These are phyloP conservation scores for Phialophora tarda DNA, from an alignment of 2,329 filamentous ascomycete species.

Conservation along the genomic window DNA sequence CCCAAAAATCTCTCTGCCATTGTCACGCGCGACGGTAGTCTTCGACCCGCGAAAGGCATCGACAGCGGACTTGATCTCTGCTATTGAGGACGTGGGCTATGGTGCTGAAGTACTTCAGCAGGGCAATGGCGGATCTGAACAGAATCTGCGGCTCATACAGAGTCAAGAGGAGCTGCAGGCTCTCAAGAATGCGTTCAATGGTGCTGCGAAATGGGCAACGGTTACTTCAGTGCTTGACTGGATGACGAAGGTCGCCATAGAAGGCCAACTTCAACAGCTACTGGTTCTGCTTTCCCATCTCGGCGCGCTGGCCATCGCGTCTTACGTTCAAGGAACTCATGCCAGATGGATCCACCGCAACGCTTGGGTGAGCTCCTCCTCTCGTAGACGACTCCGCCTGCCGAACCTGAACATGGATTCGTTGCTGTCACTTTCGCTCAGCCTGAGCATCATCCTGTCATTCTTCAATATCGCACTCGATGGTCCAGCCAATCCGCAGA, in stretches of 20 bases:
- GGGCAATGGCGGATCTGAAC: slow-evolving; percentile 9
- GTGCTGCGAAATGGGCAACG: slow-evolving; percentile 23
- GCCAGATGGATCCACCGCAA: slow-evolving; percentile 28
- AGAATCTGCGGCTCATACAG: slow-evolving; percentile 23
- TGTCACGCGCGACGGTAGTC: slow-evolving; percentile 28
- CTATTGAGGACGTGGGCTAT: slow-evolving; percentile 28
- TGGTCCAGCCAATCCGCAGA: slow-evolving; percentile 3
- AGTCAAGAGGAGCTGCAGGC: slow-evolving; percentile 23
- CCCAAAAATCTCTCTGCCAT: slow-evolving; percentile 21
- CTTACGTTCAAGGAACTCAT: slow-evolving; percentile 18
- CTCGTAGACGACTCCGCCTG: background rate
- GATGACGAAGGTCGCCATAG: background rate
- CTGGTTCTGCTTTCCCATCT: slow-evolving; percentile 3
- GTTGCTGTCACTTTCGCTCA: slow-evolving; percentile 25
- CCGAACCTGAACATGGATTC: slow-evolving; percentile 29
- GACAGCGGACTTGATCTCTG: slow-evolving; percentile 17
- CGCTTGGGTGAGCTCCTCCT: slow-evolving; percentile 23
- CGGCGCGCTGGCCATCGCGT: slow-evolving; percentile 15
- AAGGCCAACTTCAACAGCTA: background rate
- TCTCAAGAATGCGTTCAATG: slow-evolving; percentile 27
- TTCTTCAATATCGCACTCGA: slow-evolving; percentile 28
- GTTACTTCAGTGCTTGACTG: slow-evolving; percentile 18
- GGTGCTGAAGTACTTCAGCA: slow-evolving; percentile 18
- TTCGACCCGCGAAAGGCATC: slow-evolving; percentile 17
- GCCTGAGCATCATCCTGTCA: slow-evolving; percentile 25